These are phyloP conservation scores for Spencermartinsiella ligniputridi DNA, from an alignment of 1,139 yeast genomes.

Conservation along the genomic window DNA sequence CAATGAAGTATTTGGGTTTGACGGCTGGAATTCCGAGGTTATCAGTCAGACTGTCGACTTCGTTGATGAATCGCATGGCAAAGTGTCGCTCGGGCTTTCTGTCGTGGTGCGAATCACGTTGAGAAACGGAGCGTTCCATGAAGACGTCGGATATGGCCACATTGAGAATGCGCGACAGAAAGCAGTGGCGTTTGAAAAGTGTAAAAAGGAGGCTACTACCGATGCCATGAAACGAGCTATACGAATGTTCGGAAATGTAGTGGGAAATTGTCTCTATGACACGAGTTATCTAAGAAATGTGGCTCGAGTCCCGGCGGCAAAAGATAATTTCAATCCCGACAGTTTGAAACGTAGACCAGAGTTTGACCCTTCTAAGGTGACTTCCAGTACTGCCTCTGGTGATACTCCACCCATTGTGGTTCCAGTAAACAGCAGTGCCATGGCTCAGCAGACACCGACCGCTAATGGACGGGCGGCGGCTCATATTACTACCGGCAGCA, in stretches of 20 bases:
- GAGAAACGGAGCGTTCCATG: slow-evolving; percentile 68
- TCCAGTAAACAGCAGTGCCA: not conserved
- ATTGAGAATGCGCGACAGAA: slow-evolving; percentile 60
- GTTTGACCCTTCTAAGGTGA: slow-evolving; percentile 9
- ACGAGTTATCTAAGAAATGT: slow-evolving; percentile 50
- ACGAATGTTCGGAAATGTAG: slow-evolving; percentile 70
- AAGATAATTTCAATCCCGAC: slow-evolving; percentile 16
- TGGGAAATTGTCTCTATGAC: slow-evolving; percentile 76
- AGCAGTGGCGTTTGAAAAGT: slow-evolving; percentile 67
- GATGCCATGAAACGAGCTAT: slow-evolving; percentile 73
- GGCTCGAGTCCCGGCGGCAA: slow-evolving; percentile 37
- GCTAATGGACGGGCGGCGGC: not conserved
- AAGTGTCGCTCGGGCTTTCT: slow-evolving; percentile 55
- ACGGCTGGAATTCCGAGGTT: slow-evolving; percentile 62
- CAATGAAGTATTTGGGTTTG: slow-evolving; percentile 59
- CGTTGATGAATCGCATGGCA: slow-evolving; percentile 33
- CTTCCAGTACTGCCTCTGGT: slow-evolving; percentile 7
- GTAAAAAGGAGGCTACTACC: slow-evolving; percentile 74
- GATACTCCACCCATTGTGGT: not conserved
- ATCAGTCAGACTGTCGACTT: slow-evolving; percentile 33
- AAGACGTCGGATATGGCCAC: slow-evolving; percentile 74
- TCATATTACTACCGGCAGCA: not conserved
- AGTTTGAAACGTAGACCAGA: slow-evolving; percentile 18
- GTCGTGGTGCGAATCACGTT: slow-evolving; percentile 67
- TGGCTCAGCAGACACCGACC: not conserved